Evolutionary conservation across 2,329 filamentous ascomycete species (phyloP), one percentile per base, ranked within the genome.

Genomic region (Trichocomaceae sp.): DNA sequence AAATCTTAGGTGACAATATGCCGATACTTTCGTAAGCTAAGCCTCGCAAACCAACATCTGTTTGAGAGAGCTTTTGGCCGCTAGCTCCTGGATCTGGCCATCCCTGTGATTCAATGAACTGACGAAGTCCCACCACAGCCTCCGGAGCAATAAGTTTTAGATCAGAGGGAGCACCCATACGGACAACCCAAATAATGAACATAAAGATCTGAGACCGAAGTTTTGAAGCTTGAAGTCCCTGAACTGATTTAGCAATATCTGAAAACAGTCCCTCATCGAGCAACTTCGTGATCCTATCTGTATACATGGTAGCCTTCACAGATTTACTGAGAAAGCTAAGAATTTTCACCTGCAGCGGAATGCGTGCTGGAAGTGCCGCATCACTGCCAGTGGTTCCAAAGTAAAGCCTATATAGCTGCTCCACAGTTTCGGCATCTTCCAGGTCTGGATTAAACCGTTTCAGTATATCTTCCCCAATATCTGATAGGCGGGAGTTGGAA

Each of bases 21-120:
- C 92, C 93, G 39, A 97, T 89, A 0, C 88, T 90, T 68, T 97
- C 92, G 69, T 96, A 97, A 1, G 87, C 90, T 64, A 87, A 85
- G 5, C 85, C 85, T 41, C 92, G 83, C 44, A 96, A 76, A 3
- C 81, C 79, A 52, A 85, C 75, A 52, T 85, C 82, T 47, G 86
- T 83, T 10, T 77, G 69, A 2, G 80, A 79, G 50, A 78, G 68
- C 60, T 83, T 80, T 51, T 82, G 76, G 46, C 77, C 77, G 52
- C 64, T 71, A 3, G 70, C 66, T 35, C 74, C 73, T 1, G 85
- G 81, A 19, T 74, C 74, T 1, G 91, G 91, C 91, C 91, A 96
- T 5, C 90, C 90, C 69, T 95, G 88, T 31, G 81, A 79, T 59
- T 86, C 79, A 53, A 96, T 84, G 65, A 90, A 96, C 22, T 82